Evolutionary conservation across 1,139 yeast species (phyloP).

Genomic region (Yamadazyma siamensis): DNA sequence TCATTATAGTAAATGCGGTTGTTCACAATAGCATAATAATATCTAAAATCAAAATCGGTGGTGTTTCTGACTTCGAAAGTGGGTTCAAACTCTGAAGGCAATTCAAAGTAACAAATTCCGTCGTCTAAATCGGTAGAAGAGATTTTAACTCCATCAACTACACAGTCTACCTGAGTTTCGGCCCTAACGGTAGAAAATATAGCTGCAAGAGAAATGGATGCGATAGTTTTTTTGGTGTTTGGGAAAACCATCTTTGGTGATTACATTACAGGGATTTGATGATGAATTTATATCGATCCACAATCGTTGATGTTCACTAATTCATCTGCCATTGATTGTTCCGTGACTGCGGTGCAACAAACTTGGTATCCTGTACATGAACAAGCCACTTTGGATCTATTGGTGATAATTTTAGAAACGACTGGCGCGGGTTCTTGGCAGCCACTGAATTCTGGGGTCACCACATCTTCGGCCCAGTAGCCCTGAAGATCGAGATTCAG

Average conservation of each 20-base stretch:
- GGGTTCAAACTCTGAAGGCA: conserved; percentile 6
- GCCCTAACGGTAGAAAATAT: conserved; percentile 4
- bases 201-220: conserved; percentile 6
- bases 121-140: conserved; percentile 3
- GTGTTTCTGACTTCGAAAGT: conserved; percentile 3
- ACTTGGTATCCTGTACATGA: no score
- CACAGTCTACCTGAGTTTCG: conserved; percentile 5
- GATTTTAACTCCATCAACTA: conserved; percentile 7
- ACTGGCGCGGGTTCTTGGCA: no score
- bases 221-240: conserved; percentile 3
- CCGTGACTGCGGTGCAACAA: no score
- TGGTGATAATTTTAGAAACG: no score
- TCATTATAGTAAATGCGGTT: conserved; percentile 5
- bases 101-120: conserved; percentile 8
- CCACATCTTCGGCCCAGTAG: no score
- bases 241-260: conserved; percentile 2
- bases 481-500: no score
- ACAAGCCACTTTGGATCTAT: no score
- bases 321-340: no score
- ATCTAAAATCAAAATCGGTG: conserved; percentile 4
- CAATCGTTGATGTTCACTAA: no score
- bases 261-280: no score
- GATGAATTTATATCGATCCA: no score
- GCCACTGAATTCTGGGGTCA: no score
- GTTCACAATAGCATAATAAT: conserved; percentile 8